phyloP scores from a whole-genome alignment of 202 grass and related monocot genomes.

The Carex arenaria region DNA sequence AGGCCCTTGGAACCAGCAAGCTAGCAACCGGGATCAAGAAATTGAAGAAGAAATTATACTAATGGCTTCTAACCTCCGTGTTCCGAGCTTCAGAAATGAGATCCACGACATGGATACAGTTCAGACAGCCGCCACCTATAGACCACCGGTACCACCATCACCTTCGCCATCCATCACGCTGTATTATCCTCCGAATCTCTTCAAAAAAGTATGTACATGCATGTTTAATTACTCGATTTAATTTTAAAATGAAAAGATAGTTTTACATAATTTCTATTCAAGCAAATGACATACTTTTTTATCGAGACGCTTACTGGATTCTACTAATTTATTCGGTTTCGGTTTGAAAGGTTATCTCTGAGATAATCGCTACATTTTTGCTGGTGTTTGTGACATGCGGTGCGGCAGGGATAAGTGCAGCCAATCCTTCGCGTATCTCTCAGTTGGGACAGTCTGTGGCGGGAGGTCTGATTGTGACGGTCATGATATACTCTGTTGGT shows the following conservation, averaged over 20 bases:
- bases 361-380: conserved; percentile 81
- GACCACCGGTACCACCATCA: conserved; percentile 17
- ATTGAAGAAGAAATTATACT: background rate
- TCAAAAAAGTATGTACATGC: conserved; percentile 49
- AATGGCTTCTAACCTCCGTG: conserved; percentile 66
- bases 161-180: conserved; percentile 29
- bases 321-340: background rate
- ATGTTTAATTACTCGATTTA: too few relatives aligned
- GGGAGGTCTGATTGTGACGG: conserved; percentile 86
- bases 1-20: conserved; percentile 9
- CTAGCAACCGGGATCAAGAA: conserved; percentile 7
- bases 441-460: conserved; percentile 89
- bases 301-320: background rate
- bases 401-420: conserved; percentile 46
- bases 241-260: too few relatives aligned
- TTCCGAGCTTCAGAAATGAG: conserved; percentile 57
- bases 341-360: conserved; percentile 56
- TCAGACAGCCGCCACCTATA: conserved; percentile 28
- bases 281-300: background rate
- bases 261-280: background rate
- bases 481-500: conserved; percentile 96
- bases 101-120: conserved; percentile 58
- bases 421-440: conserved; percentile 41
- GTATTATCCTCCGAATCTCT: conserved; percentile 76
- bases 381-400: conserved; percentile 89